Percentiles rank a stretch among this genome's conserved stretches.
These are phyloP conservation scores for Talaromyces sp. DNA, from an alignment of 2,329 filamentous ascomycete species.

Conservation along the genomic window DNA sequence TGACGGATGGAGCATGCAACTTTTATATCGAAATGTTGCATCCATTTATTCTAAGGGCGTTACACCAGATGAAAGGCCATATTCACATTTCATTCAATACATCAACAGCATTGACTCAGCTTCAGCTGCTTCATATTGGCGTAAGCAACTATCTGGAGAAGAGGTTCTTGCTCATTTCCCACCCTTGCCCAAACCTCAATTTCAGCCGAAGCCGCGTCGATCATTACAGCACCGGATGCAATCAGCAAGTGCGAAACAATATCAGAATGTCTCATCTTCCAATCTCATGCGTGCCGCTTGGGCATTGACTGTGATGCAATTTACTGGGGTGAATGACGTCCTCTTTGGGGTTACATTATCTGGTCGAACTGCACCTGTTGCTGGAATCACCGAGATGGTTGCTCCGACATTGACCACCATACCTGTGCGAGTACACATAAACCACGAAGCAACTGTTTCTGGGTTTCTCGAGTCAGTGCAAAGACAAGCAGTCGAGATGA, in stretches of 20 bases:
- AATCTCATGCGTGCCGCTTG: constrained; percentile 32
- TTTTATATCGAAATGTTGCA: constrained; percentile 6
- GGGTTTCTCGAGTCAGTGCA: constrained; percentile 55
- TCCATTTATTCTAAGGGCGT: neutral
- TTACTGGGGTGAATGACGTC: constrained; percentile 35
- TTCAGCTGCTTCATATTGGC: neutral
- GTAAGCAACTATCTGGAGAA: neutral
- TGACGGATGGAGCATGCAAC: constrained; percentile 33
- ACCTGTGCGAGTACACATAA: constrained; percentile 30
- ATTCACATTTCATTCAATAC: neutral
- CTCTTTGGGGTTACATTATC: constrained; percentile 39
- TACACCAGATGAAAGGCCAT: neutral
- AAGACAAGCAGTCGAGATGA: constrained; percentile 49
- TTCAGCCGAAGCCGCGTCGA: constrained; percentile 30
- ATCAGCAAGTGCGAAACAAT: neutral
- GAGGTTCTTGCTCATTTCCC: neutral
- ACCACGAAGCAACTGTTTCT: constrained; percentile 31
- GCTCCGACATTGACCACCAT: constrained; percentile 40
- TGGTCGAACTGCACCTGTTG: constrained; percentile 33
- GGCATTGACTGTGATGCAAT: constrained; percentile 33
- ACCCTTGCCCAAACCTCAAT: constrained; percentile 46
- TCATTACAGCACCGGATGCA: neutral
- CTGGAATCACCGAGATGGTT: constrained; percentile 27
- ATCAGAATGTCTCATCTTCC: neutral
- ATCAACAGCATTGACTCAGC: neutral